A percentile compares a stretch with the other conserved stretches of the same genome.
Evolutionary conservation across 2,329 filamentous ascomycete species (phyloP).

Genomic region (Grosmannia huntii): DNA sequence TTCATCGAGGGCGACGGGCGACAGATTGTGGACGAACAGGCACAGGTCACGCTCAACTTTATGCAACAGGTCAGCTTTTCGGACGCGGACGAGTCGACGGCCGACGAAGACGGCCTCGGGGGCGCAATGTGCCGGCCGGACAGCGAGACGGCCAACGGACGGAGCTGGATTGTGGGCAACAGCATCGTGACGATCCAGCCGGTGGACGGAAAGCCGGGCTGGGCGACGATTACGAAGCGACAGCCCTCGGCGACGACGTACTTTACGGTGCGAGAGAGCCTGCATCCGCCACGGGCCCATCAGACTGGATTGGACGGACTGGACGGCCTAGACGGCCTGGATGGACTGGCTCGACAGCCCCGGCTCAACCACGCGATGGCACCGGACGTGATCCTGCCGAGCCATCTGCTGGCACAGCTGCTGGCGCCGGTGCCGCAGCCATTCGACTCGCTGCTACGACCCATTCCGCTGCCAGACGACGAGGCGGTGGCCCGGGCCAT

Average conservation of each 20-base stretch:
- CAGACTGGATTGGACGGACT: slow-evolving; percentile 22
- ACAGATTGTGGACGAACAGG: slow-evolving; percentile 77
- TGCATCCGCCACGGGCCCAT: slow-evolving; percentile 43
- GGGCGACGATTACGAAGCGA: slow-evolving; percentile 58
- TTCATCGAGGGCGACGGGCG: slow-evolving; percentile 66
- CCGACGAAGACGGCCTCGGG: slow-evolving; percentile 35
- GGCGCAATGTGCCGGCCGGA: slow-evolving; percentile 28
- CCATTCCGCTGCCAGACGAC: slow-evolving; percentile 60
- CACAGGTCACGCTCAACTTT: slow-evolving; percentile 85
- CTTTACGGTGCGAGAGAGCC: slow-evolving; percentile 47
- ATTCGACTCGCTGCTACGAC: slow-evolving; percentile 45
- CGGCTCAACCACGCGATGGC: slow-evolving; percentile 30
- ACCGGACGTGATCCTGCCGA: slow-evolving; percentile 54
- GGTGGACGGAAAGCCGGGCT: slow-evolving; percentile 44
- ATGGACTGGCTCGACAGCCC: too few species aligned
- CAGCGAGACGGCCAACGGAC: slow-evolving; percentile 44
- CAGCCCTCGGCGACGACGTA: slow-evolving; percentile 56
- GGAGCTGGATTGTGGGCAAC: slow-evolving; percentile 60
- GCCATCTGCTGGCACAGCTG: slow-evolving; percentile 59
- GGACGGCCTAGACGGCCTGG: slow-evolving; percentile 9
- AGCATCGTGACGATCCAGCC: slow-evolving; percentile 66
- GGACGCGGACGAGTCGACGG: slow-evolving; percentile 63
- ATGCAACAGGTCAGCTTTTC: slow-evolving; percentile 83
- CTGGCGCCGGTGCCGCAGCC: slow-evolving; percentile 49
- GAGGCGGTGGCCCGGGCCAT: slow-evolving; percentile 64